Evolutionary conservation across 495 filamentous ascomycete species (phyloP), one percentile per base, ranked within the genome.

Genomic region (Cenococcum geophilum): DNA sequence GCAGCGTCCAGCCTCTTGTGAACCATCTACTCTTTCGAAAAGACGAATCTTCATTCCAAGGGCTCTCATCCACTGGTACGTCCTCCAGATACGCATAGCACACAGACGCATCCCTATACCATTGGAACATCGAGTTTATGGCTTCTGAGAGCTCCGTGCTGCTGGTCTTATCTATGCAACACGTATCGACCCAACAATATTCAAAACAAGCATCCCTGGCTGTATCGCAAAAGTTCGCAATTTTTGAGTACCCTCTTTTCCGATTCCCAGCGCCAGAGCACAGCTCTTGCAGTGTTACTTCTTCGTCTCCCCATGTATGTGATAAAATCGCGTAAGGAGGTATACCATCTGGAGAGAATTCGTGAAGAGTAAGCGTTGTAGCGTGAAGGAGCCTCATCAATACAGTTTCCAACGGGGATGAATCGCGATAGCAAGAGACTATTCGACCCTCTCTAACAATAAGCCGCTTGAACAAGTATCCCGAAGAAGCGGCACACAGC

Each of bases 101-200:
- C 9, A 58, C 35, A 2, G 14, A 20, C 1, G 64, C 37, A 22
- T 58, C 48, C 8, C 34, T 9, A 50, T 69, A 69, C 55, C 57
- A 64, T 5, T 20, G 55, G 52, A 69, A 78, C 73, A 79, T 78
- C 22, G 71, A n/a, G 76, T n/a, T n/a, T n/a, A n/a, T n/a, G n/a
- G n/a, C n/a, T n/a, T n/a, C n/a, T n/a, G n/a, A n/a, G n/a, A n/a
- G 59, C 55, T 76, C 75, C 0, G 75, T 68, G 59, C 68, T 72
- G 47, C 62, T 68, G 11, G 37, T 27, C 58, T 73, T 74, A 37
- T 66, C 60, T 20, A 66, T 66, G 36, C n/a, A n/a, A 22, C 68
- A 68, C 27, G 66, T 69, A 32, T 69, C 66, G 3, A 69, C n/a
- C 66, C 66, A 70, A 12, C 11, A 25, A 11, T 8, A 55, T 8